Percentiles rank a stretch among this genome's conserved stretches.
phyloP scores from a whole-genome alignment of 345 rosid species.

The Acer campestre region DNA sequence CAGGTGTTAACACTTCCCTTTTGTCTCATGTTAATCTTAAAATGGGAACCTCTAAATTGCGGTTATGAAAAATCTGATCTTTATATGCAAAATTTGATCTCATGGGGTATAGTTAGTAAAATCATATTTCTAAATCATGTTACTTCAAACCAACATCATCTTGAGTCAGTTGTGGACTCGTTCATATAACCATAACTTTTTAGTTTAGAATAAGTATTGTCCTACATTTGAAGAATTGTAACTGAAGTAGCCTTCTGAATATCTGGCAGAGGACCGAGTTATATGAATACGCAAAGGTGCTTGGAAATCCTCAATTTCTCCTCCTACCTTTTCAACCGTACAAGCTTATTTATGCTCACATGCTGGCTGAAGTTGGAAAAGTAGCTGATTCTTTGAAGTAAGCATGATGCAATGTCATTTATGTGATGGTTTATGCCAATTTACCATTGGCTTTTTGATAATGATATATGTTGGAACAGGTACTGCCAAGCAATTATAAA shows the following conservation, averaged over 20 bases:
- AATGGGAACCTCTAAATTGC: neutral
- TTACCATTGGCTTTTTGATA: constrained; percentile 15
- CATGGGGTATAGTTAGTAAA: neutral
- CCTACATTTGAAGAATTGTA: neutral
- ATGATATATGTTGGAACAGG: constrained; percentile 35
- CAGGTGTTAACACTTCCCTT: constrained; percentile 44
- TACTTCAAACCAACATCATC: neutral
- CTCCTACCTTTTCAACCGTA: constrained; percentile 93
- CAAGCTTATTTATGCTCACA: constrained; percentile 87
- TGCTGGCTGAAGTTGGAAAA: constrained; percentile 97
- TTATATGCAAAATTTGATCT: neutral
- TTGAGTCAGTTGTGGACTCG: neutral
- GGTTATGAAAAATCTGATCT: neutral
- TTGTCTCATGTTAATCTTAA: constrained; percentile 2
- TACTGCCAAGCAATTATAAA: constrained; percentile 74
- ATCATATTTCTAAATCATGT: neutral
- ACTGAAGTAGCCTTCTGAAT: constrained; percentile 22
- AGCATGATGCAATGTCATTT: constrained; percentile 31
- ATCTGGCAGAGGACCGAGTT: constrained; percentile 55
- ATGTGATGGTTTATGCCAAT: neutral
- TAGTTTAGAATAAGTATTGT: neutral
- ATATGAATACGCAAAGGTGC: constrained; percentile 74
- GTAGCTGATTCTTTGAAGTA: constrained; percentile 86
- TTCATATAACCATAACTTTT: neutral
- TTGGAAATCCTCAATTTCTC: constrained; percentile 91